These are phyloP conservation scores for Globisporangium camurandrum DNA, from an alignment of 352 stramenopile species.

Conservation along the genomic window DNA sequence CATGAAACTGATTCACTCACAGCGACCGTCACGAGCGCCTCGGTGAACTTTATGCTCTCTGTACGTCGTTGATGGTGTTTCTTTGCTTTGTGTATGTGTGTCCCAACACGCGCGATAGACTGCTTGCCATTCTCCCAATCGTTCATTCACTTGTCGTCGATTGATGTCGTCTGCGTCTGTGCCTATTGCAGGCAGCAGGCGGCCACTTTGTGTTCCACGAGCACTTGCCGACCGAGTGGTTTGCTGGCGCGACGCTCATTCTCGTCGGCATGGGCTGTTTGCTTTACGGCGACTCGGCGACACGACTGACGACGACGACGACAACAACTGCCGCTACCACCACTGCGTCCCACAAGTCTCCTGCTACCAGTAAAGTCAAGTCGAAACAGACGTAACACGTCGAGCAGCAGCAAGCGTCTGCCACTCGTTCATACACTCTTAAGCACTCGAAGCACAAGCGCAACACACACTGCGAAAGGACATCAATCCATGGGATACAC, in stretches of 20 bases:
- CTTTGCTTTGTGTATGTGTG: background rate
- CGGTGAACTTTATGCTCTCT: slow-evolving; percentile 79
- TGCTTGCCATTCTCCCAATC: too few species aligned
- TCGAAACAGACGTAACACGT: slow-evolving; percentile 19
- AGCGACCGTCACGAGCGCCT: slow-evolving; percentile 71
- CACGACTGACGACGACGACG: background rate
- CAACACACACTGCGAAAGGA: too few species aligned
- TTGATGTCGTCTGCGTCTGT: too few species aligned
- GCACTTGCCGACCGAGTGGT: slow-evolving; percentile 63
- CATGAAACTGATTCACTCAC: slow-evolving; percentile 85
- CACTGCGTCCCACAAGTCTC: too few species aligned
- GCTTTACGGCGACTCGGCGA: slow-evolving; percentile 44
- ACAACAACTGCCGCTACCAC: too few species aligned
- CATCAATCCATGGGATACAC: slow-evolving; percentile 10
- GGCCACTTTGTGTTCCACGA: slow-evolving; percentile 65
- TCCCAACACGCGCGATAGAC: background rate
- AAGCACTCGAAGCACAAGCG: too few species aligned
- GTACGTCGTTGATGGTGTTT: slow-evolving; percentile 11
- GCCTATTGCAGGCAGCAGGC: slow-evolving; percentile 26
- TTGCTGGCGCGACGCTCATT: slow-evolving; percentile 64
- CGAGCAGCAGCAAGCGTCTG: background rate
- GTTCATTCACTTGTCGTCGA: too few species aligned
- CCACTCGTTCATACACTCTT: too few species aligned
- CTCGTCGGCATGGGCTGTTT: slow-evolving; percentile 59
- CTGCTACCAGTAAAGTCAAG: too few species aligned